Base-by-base conservation (phyloP, 2,329 filamentous ascomycete genomes). In the Fusarium sp. region DNA sequence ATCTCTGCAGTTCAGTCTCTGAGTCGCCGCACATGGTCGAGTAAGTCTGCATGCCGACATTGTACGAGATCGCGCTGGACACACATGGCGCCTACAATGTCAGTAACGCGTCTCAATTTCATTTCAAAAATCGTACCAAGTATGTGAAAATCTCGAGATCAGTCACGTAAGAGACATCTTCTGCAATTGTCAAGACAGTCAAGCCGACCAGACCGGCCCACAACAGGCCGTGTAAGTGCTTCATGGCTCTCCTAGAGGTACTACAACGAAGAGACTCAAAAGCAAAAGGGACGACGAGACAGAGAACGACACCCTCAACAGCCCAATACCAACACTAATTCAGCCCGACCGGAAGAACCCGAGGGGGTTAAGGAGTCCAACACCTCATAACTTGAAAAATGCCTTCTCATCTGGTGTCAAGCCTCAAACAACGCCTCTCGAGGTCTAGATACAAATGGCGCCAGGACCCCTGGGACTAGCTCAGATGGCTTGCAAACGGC, bases 61-160 rank as follows among this genome's bases (percentile, higher is more conserved):
- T 80, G 61, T 81, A 80, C 3, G 79, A 81, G 39, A 88, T 59
- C 11, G 84, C 86, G 3, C 74, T 77, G 61, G 81, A 78, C 6
- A 81, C 86, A 72, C 86, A 88, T 24, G 84, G 84, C 39, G 85
- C 85, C 83, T 87, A 26, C 14, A 31, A 26, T 60, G 51, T 69
- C 26, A 69, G 52, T 33, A 59, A 17, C 20, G 15, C 31, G 5
- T 9, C 2, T 18, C 6, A 17, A 14, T 44, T 9, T 18, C 22
- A 6, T 13, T 34, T 24, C 7, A 39, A 31, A 24, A 39, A 58
- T 3, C 78, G 18, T 78, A 84, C 82, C 72, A 85, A 72, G 9
- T 78, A 69, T 14, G 79, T 80, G 67, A 76, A 85, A 42, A 84
- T 78, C 9, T 76, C 68, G 4, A 85, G 76, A 45, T 85, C 83